These are phyloP conservation scores for Diaporthe caulivora DNA, from an alignment of 2,329 filamentous ascomycete species.

Conservation along the genomic window DNA sequence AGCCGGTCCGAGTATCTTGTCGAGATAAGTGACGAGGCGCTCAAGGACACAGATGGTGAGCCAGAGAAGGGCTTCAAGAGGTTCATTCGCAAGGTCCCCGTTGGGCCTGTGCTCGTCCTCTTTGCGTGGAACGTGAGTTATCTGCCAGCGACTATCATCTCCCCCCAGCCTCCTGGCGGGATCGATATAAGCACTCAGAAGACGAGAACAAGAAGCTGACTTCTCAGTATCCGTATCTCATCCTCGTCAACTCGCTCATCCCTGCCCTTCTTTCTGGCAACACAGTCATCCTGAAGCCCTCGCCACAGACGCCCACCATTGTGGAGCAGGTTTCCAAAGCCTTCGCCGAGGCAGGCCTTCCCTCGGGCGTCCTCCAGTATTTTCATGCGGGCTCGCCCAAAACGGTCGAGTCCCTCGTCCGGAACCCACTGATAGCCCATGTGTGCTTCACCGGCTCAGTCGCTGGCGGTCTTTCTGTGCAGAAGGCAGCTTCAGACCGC, in stretches of 20 bases:
- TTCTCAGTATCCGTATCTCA: slow-evolving; percentile 89
- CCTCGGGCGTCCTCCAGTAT: slow-evolving; percentile 87
- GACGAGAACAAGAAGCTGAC: slow-evolving; percentile 18
- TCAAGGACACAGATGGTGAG: slow-evolving; percentile 86
- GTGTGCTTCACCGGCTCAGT: slow-evolving; percentile 97
- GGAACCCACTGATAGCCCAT: slow-evolving; percentile 80
- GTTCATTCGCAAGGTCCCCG: slow-evolving; percentile 88
- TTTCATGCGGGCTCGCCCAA: slow-evolving; percentile 88
- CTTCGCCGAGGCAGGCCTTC: slow-evolving; percentile 85
- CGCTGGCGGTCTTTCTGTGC: slow-evolving; percentile 86
- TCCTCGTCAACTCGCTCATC: slow-evolving; percentile 90
- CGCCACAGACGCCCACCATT: slow-evolving; percentile 93
- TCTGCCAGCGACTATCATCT: neutral
- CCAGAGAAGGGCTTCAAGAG: slow-evolving; percentile 89
- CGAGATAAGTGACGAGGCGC: slow-evolving; percentile 82
- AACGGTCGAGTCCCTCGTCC: slow-evolving; percentile 82
- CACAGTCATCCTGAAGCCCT: slow-evolving; percentile 93
- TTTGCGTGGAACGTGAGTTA: slow-evolving; percentile 93
- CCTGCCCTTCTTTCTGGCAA: slow-evolving; percentile 93
- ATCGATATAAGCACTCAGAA: neutral
- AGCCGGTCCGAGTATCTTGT: slow-evolving; percentile 88
- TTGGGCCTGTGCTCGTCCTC: slow-evolving; percentile 88
- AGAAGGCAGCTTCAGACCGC: slow-evolving; percentile 85
- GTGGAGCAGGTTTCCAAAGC: slow-evolving; percentile 84
- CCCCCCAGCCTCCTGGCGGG: neutral